phyloP scores from a whole-genome alignment of 164 flowering plant genomes.

The Magnolia sinica region DNA sequence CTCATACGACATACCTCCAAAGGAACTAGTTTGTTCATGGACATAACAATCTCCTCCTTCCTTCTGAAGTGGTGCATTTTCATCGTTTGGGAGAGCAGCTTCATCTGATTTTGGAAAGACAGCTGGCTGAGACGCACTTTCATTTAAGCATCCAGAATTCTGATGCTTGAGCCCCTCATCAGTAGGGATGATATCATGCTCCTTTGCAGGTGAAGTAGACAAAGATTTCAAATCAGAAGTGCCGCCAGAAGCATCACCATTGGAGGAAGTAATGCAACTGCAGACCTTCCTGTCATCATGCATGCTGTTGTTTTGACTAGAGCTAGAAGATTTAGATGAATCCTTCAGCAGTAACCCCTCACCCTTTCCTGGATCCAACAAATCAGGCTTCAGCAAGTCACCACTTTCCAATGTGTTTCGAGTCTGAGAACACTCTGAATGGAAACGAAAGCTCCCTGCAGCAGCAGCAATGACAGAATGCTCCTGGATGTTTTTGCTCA shows the following conservation, averaged over 20 bases:
- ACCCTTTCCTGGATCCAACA: neutral
- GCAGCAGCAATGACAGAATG: conserved; percentile 13
- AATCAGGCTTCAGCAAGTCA: neutral
- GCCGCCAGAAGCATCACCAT: conserved; percentile 12
- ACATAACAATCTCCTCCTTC: conserved; percentile 24
- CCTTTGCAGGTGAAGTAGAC: conserved; percentile 13
- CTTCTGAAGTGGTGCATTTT: conserved; percentile 23
- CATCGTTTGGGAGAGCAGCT: conserved; percentile 27
- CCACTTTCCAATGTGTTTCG: conserved; percentile 7
- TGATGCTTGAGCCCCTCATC: conserved; percentile 16
- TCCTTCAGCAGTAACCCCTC: neutral
- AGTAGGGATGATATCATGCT: conserved; percentile 12
- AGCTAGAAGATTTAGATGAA: neutral
- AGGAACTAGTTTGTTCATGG: conserved; percentile 30
- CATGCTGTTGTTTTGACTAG: neutral
- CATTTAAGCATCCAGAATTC: conserved; percentile 16
- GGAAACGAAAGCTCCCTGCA: conserved; percentile 9
- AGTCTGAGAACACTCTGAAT: conserved; percentile 1
- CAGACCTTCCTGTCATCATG: conserved; percentile 3
- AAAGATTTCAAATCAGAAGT: conserved; percentile 8
- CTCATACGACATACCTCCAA: conserved; percentile 60
- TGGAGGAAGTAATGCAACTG: conserved; percentile 13
- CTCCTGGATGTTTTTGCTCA: conserved; percentile 15
- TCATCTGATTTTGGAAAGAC: conserved; percentile 15
- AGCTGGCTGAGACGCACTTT: conserved; percentile 16